Percentiles rank a stretch among this genome's conserved stretches.
phyloP scores from a whole-genome alignment of 2,329 filamentous ascomycete genomes.

The Neofusicoccum parvum region DNA sequence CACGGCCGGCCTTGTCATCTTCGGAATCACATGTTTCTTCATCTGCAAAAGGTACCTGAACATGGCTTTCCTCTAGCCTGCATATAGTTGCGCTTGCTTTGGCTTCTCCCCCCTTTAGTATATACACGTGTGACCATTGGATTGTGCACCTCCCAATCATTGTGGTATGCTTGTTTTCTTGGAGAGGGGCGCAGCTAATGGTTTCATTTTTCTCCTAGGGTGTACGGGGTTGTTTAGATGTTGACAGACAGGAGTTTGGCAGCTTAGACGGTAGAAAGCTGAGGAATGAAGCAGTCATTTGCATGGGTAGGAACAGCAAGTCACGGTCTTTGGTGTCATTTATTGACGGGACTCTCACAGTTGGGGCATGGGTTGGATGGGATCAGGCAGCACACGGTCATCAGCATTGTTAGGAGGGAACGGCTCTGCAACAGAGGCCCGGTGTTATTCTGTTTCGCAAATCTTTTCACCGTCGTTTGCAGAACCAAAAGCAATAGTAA shows the following conservation, averaged over 20 bases:
- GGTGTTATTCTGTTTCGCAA: too few species aligned
- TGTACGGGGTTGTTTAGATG: conserved; percentile 16
- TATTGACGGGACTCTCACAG: background rate
- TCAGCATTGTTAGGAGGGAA: too few species aligned
- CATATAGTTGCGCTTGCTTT: background rate
- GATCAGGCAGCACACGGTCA: background rate
- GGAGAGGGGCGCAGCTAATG: conserved; percentile 5
- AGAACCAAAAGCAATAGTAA: too few species aligned
- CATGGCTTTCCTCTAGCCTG: conserved; percentile 18
- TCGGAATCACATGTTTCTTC: conserved; percentile 77
- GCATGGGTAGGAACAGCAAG: background rate
- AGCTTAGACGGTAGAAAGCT: background rate
- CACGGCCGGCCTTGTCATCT: conserved; percentile 74
- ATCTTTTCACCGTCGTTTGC: too few species aligned
- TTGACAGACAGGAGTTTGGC: background rate
- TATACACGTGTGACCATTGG: background rate
- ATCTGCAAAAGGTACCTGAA: conserved; percentile 79
- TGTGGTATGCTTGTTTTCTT: conserved; percentile 2
- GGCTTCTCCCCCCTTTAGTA: background rate
- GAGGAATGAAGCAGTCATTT: background rate
- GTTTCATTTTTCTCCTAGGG: conserved; percentile 6
- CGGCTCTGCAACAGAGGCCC: too few species aligned
- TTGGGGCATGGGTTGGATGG: background rate
- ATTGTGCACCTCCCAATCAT: conserved; percentile 1
- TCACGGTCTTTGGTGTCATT: background rate